Percentiles rank a stretch among this genome's conserved stretches.
These are phyloP conservation scores for Physocladia obscura DNA, from an alignment of 192 early-diverging fungal species.

Conservation along the genomic window DNA sequence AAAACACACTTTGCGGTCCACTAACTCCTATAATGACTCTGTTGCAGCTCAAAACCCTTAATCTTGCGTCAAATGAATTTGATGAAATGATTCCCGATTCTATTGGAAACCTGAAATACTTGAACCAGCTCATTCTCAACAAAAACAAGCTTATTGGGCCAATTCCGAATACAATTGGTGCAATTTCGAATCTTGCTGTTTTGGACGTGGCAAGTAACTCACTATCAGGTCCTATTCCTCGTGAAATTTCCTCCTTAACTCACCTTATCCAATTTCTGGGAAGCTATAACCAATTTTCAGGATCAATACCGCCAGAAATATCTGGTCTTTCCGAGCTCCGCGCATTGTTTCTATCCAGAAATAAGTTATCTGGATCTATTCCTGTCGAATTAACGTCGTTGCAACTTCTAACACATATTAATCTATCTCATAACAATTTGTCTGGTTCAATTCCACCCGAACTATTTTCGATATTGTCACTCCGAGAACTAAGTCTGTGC, in stretches of 20 bases:
- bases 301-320: conserved; percentile 4
- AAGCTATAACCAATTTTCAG: neutral
- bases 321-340: neutral
- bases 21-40: too few species aligned
- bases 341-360: neutral
- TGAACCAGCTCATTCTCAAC: neutral
- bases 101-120: neutral
- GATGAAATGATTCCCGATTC: neutral
- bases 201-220: neutral
- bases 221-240: neutral
- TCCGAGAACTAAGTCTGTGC: too few species aligned
- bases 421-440: neutral
- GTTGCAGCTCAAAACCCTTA: too few species aligned
- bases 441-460: neutral
- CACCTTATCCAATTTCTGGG: neutral
- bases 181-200: neutral
- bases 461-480: too few species aligned
- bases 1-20: too few species aligned
- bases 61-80: too few species aligned
- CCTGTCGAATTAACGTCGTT: neutral
- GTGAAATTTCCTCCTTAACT: neutral
- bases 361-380: neutral
- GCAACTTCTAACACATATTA: neutral
- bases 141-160: conserved; percentile 4
- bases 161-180: conserved; percentile 1